phyloP scores from a whole-genome alignment of 345 rosid species.

The Gossypium stocksii region DNA sequence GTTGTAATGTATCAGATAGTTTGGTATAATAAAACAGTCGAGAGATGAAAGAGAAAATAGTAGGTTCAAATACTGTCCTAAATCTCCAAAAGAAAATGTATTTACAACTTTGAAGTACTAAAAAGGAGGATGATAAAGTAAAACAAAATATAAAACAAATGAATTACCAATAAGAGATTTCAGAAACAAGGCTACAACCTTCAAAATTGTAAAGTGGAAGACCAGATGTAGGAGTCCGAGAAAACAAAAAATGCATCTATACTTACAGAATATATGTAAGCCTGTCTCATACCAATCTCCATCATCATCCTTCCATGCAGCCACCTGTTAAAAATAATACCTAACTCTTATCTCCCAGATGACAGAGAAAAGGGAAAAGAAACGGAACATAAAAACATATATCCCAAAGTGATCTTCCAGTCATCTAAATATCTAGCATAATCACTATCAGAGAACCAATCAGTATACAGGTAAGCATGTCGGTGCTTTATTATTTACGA shows the following conservation, averaged over 20 bases:
- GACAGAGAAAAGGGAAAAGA: background rate
- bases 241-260: background rate
- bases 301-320: constrained; percentile 93
- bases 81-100: constrained; percentile 5
- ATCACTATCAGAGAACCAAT: background rate
- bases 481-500: background rate
- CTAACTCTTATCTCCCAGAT: constrained; percentile 2
- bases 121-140: background rate
- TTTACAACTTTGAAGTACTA: background rate
- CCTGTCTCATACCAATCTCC: constrained; percentile 98
- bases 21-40: constrained; percentile 4
- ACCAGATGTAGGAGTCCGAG: background rate
- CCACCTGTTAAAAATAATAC: constrained; percentile 43
- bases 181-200: background rate
- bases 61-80: background rate
- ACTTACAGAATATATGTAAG: constrained; percentile 93
- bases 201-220: background rate
- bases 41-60: constrained; percentile 1
- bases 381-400: background rate
- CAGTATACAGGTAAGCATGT: background rate
- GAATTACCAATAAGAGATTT: background rate
- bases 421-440: background rate
- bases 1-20: background rate
- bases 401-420: background rate
- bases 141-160: background rate